Conservation (phyloP, 768 basidiomycete genomes). For the Scleroderma citrinum region DNA sequence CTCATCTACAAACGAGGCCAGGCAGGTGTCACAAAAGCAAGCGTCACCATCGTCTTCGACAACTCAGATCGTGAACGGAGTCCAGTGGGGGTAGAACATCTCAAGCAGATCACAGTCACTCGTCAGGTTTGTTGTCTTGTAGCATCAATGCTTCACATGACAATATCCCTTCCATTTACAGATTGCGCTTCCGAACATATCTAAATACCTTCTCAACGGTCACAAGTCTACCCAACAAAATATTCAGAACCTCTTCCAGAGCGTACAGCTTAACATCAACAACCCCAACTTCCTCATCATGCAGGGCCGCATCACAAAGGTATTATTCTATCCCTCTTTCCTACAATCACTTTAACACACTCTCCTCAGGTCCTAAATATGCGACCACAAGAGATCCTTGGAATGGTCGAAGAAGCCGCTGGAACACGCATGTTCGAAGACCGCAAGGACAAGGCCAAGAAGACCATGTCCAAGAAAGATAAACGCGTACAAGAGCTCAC, state of each 20-base stretch:
- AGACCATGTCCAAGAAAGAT: constrained; percentile 96
- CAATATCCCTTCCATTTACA: constrained; percentile 27
- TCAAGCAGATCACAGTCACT: constrained; percentile 90
- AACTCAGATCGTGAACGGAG: constrained; percentile 85
- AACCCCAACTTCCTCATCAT: constrained; percentile 99
- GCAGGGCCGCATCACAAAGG: constrained; percentile 99
- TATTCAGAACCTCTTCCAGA: constrained; percentile 90
- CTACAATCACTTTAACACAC: not conserved
- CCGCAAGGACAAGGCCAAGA: constrained; percentile 91
- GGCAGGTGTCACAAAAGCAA: constrained; percentile 94
- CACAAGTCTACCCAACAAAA: constrained; percentile 84
- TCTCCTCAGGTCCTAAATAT: constrained; percentile 78
- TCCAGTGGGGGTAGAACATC: constrained; percentile 75
- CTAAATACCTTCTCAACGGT: constrained; percentile 94
- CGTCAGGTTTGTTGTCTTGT: constrained; percentile 64
- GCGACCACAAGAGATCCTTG: constrained; percentile 95
- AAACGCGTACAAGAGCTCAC: constrained; percentile 90
- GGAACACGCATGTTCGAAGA: constrained; percentile 99
- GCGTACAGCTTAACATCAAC: constrained; percentile 98
- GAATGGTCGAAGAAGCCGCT: constrained; percentile 98
- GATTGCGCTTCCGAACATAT: constrained; percentile 90
- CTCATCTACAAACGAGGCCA: constrained; percentile 99
- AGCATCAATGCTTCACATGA: not conserved
- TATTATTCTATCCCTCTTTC: constrained; percentile 21
- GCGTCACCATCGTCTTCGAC: constrained; percentile 98